These are phyloP conservation scores for Carex littledalei DNA, from an alignment of 176 grass and related monocot genomes.

Conservation along the genomic window DNA sequence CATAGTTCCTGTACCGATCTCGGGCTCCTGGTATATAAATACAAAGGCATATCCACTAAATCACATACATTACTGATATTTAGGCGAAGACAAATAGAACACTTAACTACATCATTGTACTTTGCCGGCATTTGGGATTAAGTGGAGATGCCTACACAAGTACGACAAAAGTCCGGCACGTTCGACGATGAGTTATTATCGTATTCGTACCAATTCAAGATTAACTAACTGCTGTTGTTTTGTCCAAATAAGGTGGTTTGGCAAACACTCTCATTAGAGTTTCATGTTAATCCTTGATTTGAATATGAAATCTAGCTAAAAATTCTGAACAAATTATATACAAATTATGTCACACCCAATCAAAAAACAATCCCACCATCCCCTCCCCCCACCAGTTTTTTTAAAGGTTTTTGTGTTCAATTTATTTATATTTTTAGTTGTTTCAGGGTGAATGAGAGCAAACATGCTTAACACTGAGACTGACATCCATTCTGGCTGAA, in stretches of 20 bases:
- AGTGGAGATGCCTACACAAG: no score
- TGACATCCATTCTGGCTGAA: not conserved
- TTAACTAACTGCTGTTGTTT: not conserved
- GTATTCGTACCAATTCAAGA: not conserved
- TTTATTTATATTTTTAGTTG: not conserved
- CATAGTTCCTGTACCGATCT: slow-evolving; percentile 66
- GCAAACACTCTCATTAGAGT: not conserved
- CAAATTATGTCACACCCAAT: not conserved
- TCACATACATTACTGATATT: not conserved
- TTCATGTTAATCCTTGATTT: not conserved
- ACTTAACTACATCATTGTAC: not conserved
- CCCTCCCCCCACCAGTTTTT: not conserved
- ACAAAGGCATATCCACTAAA: slow-evolving; percentile 20
- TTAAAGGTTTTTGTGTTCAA: not conserved
- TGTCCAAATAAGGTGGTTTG: not conserved
- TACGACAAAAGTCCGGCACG: no score
- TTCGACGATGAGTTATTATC: no score
- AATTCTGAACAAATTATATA: not conserved
- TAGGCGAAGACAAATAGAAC: not conserved
- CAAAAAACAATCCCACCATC: not conserved
- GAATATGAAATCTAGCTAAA: not conserved
- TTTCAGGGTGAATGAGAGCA: not conserved
- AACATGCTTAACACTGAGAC: not conserved
- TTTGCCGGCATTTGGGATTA: no score
- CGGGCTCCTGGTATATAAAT: slow-evolving; percentile 50